phyloP scores from a whole-genome alignment of 2,329 filamentous ascomycete genomes.

The Penicillium sclerotiorum region DNA sequence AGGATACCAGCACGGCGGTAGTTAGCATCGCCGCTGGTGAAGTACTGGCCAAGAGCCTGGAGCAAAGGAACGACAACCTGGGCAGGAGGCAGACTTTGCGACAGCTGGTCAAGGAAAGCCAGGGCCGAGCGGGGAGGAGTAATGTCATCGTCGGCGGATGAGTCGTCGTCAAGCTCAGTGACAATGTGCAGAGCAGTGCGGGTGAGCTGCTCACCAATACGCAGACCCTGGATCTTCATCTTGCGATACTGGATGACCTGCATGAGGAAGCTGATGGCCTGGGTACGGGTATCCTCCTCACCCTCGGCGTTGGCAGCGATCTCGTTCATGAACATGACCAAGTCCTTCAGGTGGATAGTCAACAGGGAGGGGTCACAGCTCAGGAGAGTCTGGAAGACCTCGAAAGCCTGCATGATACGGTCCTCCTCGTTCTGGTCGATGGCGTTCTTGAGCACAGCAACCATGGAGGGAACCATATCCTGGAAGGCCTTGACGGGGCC shows the following conservation, averaged over 20 bases:
- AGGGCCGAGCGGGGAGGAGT: constrained; percentile 84
- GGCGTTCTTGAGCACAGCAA: constrained; percentile 81
- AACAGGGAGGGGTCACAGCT: constrained; percentile 85
- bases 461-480: constrained; percentile 81
- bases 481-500: constrained; percentile 75
- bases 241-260: constrained; percentile 90
- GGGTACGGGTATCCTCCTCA: constrained; percentile 82
- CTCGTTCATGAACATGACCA: constrained; percentile 92
- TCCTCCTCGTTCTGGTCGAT: constrained; percentile 83
- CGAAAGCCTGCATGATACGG: constrained; percentile 85
- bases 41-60: constrained; percentile 80
- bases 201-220: constrained; percentile 83
- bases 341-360: constrained; percentile 81
- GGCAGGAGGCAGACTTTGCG: constrained; percentile 84
- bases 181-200: constrained; percentile 85
- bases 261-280: constrained; percentile 91
- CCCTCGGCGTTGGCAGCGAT: constrained; percentile 74
- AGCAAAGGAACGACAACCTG: constrained; percentile 93
- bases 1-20: constrained; percentile 89
- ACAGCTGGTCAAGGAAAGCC: constrained; percentile 83
- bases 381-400: constrained; percentile 94
- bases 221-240: constrained; percentile 91
- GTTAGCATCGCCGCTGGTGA: constrained; percentile 71
- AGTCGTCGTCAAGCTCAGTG: constrained; percentile 74
- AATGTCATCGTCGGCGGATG: constrained; percentile 77